Evolutionary conservation across 208 protist species (phyloP), one percentile per base, ranked within the genome.

Genomic region (Leishmania arabica): DNA sequence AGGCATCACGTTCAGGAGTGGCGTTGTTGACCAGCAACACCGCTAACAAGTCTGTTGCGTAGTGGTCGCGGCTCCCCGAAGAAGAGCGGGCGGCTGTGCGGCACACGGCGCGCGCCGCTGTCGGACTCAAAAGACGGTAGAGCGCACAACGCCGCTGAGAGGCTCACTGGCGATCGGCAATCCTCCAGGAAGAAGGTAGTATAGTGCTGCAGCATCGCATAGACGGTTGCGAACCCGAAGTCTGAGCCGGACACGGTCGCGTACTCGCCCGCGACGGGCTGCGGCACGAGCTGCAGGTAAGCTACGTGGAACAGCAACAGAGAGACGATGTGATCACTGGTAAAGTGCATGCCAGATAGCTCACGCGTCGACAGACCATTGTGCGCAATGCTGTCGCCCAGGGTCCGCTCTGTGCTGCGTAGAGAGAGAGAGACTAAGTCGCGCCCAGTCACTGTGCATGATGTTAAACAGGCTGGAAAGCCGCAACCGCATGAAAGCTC

Each of bases 321-420:
- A 8, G 81, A 85, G 53, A 78, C 78, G 40, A 78, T 75, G 62
- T 60, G 71, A 37, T 81, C 77, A 31, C 51, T 81, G 40, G 81
- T 27, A 62, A 68, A 85, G 37, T 81, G 71, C 77, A 75, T 81
- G 7, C 62, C 77, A 5, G 77, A 77, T 21, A 49, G 40, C 51
- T 78, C 47, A 0, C 27, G 49, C 21, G 75, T 78, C 7, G 69
- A 34, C 19, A 65, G 27, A 65, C 31, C 40, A 37, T 81, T 62
- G 27, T 27, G 51, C 31, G 78, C 72, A 34, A 90, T 58, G 17
- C 81, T 65, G 17, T 84, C 84, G 79, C 86, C 89, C 70, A 91
- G 82, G 2, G 81, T 82, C 11, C 89, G 81, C 75, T 92, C 89
- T 27, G 77, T 82, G 83, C 90, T 93, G 42, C 86, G 90, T 62